These are phyloP conservation scores for Metschnikowia peoriensis DNA, from an alignment of 805 yeast species.

Conservation along the genomic window DNA sequence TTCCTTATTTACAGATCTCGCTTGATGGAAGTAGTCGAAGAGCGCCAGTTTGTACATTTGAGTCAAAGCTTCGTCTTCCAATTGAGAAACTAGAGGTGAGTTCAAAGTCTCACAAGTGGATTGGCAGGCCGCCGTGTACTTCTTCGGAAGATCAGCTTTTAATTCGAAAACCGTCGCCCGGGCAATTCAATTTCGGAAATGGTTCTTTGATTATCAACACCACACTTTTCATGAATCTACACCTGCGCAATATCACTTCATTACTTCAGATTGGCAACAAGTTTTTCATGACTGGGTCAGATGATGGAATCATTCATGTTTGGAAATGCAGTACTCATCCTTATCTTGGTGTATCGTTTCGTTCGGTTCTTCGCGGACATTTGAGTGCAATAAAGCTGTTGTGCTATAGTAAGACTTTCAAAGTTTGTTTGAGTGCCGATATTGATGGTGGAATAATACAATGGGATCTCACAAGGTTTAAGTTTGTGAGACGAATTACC, in stretches of 20 bases:
- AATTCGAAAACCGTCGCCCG: constrained; percentile 29
- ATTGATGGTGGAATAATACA: constrained; percentile 50
- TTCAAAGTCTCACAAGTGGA: constrained; percentile 46
- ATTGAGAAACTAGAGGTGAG: constrained; percentile 47
- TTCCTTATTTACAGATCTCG: constrained; percentile 37
- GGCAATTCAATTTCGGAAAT: constrained; percentile 18
- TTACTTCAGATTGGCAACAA: constrained; percentile 42
- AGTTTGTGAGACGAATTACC: constrained; percentile 43
- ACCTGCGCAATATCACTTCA: constrained; percentile 37
- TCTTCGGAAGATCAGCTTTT: constrained; percentile 36
- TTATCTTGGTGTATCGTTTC: constrained; percentile 34
- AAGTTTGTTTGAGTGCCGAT: constrained; percentile 56
- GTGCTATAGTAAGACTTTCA: constrained; percentile 49
- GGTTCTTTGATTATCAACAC: constrained; percentile 43
- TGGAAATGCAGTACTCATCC: constrained; percentile 47
- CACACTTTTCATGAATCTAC: constrained; percentile 42
- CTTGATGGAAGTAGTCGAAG: neutral
- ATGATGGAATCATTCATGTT: constrained; percentile 58
- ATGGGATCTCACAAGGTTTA: constrained; percentile 63
- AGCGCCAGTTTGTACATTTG: constrained; percentile 32
- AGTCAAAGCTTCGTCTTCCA: constrained; percentile 40
- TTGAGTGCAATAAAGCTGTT: constrained; percentile 44
- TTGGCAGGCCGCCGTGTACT: constrained; percentile 45
- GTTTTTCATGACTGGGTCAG: constrained; percentile 48
- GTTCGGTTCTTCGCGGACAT: constrained; percentile 58